Base-by-base conservation (phyloP, 768 basidiomycete genomes). In the Lactarius tabidus region DNA sequence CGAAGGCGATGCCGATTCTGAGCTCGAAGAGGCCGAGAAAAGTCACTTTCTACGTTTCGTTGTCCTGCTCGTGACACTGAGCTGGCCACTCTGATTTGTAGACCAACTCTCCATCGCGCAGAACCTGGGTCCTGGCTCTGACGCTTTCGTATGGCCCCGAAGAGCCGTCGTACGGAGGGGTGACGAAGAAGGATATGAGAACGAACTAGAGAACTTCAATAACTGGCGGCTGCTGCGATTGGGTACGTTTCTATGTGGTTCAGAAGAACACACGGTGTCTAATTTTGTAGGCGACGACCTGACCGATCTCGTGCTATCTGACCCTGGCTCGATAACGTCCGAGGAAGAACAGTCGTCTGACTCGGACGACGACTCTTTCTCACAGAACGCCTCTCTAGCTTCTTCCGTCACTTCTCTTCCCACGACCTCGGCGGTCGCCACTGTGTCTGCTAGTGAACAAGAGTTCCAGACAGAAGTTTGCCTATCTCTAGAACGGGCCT, bases 401-500 rank as follows among this genome's bases (percentile, higher is more conserved):
- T 85, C 85, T 18, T 79, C 81, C 29, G 77, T 79, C 5, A 84
- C 83, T 28, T 72, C 80, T 45, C 78, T 79, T 48, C 77, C 80
- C 23, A 70, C 80, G 64, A 75, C 77, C 60, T 71, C 75, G 18
- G 75, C 82, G 6, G 78, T 78, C 48, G 74, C 75, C 20, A 75
- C 73, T 9, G 73, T 74, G 53, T 78, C 77, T 41, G 75, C 79
- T 41, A 72, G 41, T 39, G 66, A 67, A 38, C 59, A 78, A 15
- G 93, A 95, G 72, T 96, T 95, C 78, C 80, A 75, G 51, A 79
- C 77, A 35, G 93, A 95, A 72, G 91, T 90, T 59, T 78, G 78
- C n/a, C 88, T 89, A 67, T 94, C 93, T 23, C 83, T 99, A 57
- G 91, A 93, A 62, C 89, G 96, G 65, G 95, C 95, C 29, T 95